Base-by-base conservation (phyloP, 768 basidiomycete species). In the Porphyrellus cyaneotinctus region DNA sequence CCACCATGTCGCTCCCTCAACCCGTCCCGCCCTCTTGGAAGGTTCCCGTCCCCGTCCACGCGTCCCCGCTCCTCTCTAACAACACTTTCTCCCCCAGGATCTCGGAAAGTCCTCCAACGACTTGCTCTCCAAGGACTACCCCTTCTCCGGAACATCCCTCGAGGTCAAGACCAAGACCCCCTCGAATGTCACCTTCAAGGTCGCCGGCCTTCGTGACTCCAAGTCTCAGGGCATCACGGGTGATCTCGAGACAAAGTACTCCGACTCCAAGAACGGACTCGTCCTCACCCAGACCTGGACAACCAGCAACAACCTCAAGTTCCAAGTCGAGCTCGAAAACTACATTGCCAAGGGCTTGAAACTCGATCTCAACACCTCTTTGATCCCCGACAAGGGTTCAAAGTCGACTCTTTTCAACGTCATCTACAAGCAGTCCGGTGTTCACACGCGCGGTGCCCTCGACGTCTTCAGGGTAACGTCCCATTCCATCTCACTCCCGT, bases 1-100 rank as follows among this genome's bases (percentile, higher is more conserved):
- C 38, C 67, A 74, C 23, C 50, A 93, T 92, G 91, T 89, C 91
- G 70, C 80, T 92, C 64, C 91, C 94, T 71, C 94, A 95, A 67
- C 91, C 94, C 58, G 94, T 97, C 64, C 94, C 93, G 71, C 94
- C 93, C 53, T 93, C 91, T 67, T 97, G 93, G 93, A 95, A 95
- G 85, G 93, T 87, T 60, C 32, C 15, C 20, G 13, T 32, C 49
- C 15, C 11, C 22, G 6, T 43, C 22, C 14, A 10, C 20, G 15
- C n/a, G 1, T 15, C 18, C 26, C 24, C 11, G 6, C 41, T 6
- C 10, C 9, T 38, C 5, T 10, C n/a, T 23, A 26, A 12, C 56
- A 51, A 56, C n/a, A 3, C 44, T 13, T 8, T 30, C n/a, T 18
- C 15, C 33, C 59, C 26, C 61, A 93, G 91, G 91, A 93, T 73